Evolutionary conservation across 306 rosid species (phyloP).

Genomic region (Argentina anserina): DNA sequence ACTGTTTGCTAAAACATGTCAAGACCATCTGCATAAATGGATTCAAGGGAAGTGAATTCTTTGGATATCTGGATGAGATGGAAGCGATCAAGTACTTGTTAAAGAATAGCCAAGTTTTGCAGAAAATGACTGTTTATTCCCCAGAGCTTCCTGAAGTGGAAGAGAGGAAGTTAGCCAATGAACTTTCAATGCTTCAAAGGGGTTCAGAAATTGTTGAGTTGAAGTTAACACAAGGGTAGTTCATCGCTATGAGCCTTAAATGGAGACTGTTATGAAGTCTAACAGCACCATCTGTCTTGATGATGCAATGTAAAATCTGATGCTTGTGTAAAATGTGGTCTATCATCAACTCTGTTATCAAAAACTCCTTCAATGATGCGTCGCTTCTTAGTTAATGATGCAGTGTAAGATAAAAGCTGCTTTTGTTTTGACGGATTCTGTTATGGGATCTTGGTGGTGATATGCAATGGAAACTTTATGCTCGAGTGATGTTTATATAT

Average conservation of each 20-base stretch:
- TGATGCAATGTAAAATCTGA: background rate
- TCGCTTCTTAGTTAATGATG: no score
- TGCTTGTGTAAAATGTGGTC: background rate
- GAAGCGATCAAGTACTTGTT: background rate
- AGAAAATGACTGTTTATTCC: background rate
- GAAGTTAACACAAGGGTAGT: no score
- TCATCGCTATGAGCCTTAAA: no score
- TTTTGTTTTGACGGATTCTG: no score
- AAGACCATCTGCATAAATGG: slow-evolving; percentile 2
- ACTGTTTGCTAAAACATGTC: background rate
- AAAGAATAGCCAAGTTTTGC: background rate
- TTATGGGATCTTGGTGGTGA: no score
- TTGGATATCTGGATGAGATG: background rate
- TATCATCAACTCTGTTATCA: no score
- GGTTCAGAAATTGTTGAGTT: background rate
- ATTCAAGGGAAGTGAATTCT: background rate
- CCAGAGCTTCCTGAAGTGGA: background rate
- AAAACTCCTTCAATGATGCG: no score
- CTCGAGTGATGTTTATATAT: no score
- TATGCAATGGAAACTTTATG: no score
- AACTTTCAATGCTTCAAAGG: background rate
- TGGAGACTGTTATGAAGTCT: background rate
- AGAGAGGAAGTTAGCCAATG: background rate
- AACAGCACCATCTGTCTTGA: no score
- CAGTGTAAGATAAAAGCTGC: no score